phyloP scores from a whole-genome alignment of 495 filamentous ascomycete species.

The Hyaloscypha finlandica region DNA sequence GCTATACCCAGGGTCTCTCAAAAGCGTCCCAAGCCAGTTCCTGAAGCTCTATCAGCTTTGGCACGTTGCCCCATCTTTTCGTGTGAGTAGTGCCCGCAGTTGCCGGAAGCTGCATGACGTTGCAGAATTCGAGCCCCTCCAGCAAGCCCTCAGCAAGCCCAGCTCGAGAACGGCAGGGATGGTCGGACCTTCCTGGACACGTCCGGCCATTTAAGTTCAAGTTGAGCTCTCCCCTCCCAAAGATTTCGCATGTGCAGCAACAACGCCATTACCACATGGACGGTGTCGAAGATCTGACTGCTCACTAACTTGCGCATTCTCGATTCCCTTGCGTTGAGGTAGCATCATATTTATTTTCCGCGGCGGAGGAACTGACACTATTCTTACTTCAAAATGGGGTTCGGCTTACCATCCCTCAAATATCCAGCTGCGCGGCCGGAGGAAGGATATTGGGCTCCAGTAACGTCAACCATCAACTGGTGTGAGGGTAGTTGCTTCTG shows the following conservation, averaged over 20 bases:
- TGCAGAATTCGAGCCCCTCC: slow-evolving; percentile 5
- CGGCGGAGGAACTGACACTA: not conserved
- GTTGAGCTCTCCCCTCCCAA: not conserved
- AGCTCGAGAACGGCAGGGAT: slow-evolving; percentile 2
- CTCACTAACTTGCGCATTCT: not conserved
- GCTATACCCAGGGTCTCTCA: not conserved
- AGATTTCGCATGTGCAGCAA: not conserved
- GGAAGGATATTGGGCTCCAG: slow-evolving; percentile 79
- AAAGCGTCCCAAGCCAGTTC: not conserved
- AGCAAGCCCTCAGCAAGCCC: not conserved
- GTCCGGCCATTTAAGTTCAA: slow-evolving; percentile 2
- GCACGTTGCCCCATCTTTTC: not conserved
- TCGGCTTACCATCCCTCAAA: slow-evolving; percentile 47
- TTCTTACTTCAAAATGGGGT: slow-evolving; percentile 22
- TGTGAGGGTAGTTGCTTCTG: slow-evolving; percentile 63
- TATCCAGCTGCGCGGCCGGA: slow-evolving; percentile 63
- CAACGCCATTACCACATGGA: not conserved
- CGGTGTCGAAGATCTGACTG: not conserved
- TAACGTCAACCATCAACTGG: slow-evolving; percentile 90
- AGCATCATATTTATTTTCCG: not conserved
- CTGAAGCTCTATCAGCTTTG: not conserved
- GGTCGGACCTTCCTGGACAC: slow-evolving; percentile 6
- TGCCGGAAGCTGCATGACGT: slow-evolving; percentile 16
- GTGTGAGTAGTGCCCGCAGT: not conserved
- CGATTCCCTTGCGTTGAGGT: not conserved